A percentile compares a stretch with the other conserved stretches of the same genome.
Evolutionary conservation across 2,329 filamentous ascomycete species (phyloP).

Genomic region (Triangularia verruculosa): DNA sequence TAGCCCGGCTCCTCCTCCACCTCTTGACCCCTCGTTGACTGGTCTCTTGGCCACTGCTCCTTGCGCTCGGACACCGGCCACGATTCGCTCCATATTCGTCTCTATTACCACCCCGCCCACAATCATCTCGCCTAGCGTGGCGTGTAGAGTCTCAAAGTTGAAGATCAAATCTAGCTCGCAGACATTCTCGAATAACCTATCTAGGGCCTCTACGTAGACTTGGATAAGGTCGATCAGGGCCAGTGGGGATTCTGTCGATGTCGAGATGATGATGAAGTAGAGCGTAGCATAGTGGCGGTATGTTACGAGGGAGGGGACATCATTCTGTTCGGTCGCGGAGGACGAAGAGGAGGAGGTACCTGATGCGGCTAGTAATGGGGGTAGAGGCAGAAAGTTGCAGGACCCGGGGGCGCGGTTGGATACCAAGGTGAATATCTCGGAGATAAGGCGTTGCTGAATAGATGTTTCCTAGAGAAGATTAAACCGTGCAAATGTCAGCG

Average conservation of each 20-base stretch:
- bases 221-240: constrained; percentile 96
- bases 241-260: constrained; percentile 91
- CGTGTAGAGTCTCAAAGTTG: constrained; percentile 96
- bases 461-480: constrained; percentile 73
- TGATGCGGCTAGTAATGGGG: constrained; percentile 61
- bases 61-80: constrained; percentile 76
- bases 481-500: constrained; percentile 5
- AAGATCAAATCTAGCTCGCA: constrained; percentile 98
- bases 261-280: constrained; percentile 97
- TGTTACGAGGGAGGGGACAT: constrained; percentile 90
- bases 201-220: constrained; percentile 94
- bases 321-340: constrained; percentile 66
- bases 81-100: constrained; percentile 83
- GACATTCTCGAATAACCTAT: constrained; percentile 95
- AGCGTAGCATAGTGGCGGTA: constrained; percentile 98
- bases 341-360: constrained; percentile 60
- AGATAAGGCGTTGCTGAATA: constrained; percentile 94
- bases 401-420: constrained; percentile 86
- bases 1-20: constrained; percentile 13
- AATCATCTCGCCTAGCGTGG: constrained; percentile 88
- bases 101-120: constrained; percentile 93
- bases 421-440: constrained; percentile 95
- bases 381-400: constrained; percentile 92
- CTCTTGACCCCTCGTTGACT: constrained; percentile 62
- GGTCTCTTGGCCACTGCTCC: constrained; percentile 76